Percentiles rank a stretch among this genome's conserved stretches.
These are phyloP conservation scores for Hypoxylon crocopeplum DNA, from an alignment of 495 filamentous ascomycete species.

Conservation along the genomic window DNA sequence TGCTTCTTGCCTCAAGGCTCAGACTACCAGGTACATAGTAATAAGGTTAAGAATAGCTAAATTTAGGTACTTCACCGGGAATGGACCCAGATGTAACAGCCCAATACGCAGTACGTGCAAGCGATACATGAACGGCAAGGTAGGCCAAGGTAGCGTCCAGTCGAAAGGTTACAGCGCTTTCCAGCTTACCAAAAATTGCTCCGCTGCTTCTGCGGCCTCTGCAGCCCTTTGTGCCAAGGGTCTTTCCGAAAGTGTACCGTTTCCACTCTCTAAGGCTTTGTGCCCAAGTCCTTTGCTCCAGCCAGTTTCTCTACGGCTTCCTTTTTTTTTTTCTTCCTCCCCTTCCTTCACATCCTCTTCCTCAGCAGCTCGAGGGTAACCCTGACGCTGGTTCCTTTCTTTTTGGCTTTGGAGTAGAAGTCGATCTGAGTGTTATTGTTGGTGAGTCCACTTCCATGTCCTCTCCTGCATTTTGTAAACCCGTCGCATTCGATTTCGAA, in stretches of 20 bases:
- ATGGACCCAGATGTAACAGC: no score
- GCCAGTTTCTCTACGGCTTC: slow-evolving; percentile 25
- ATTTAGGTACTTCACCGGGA: no score
- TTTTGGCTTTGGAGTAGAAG: slow-evolving; percentile 39
- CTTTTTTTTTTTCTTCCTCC: slow-evolving; percentile 22
- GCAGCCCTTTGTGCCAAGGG: slow-evolving; percentile 28
- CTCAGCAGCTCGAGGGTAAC: slow-evolving; percentile 33
- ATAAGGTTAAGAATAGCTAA: no score
- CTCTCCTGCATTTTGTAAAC: background rate
- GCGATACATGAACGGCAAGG: no score
- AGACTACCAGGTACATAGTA: no score
- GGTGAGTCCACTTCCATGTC: slow-evolving; percentile 20
- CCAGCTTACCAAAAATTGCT: slow-evolving; percentile 5
- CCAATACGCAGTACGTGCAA: no score
- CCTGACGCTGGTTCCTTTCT: slow-evolving; percentile 38
- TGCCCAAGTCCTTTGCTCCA: slow-evolving; percentile 30
- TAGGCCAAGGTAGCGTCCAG: no score
- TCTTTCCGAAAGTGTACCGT: slow-evolving; percentile 34
- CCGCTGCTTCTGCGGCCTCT: slow-evolving; percentile 16
- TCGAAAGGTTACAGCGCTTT: slow-evolving; percentile 21
- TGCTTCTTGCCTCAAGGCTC: slow-evolving; percentile 20
- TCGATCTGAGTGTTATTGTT: slow-evolving; percentile 32
- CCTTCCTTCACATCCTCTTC: slow-evolving; percentile 27
- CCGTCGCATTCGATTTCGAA: slow-evolving; percentile 8
- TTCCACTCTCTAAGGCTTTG: slow-evolving; percentile 27